A percentile compares a stretch with the other conserved stretches of the same genome.
Evolutionary conservation across 225 moss, liverwort and hornwort species (phyloP).

Genomic region (Physcomitrium patens): DNA sequence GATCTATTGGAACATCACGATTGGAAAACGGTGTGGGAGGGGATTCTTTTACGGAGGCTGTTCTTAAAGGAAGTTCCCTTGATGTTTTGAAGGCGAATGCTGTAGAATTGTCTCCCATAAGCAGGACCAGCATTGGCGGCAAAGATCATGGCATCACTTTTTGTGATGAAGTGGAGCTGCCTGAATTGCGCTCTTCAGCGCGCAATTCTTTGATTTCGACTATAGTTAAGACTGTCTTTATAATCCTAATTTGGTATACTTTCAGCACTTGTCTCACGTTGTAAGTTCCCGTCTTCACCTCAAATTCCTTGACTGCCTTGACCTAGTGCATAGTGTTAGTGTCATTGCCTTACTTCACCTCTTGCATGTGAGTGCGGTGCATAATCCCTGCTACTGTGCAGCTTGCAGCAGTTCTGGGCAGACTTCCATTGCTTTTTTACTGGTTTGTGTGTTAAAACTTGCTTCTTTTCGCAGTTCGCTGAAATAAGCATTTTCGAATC

Average conservation of each 20-base stretch:
- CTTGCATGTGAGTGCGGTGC: constrained; percentile 4
- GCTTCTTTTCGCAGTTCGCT: neutral
- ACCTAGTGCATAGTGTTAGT: neutral
- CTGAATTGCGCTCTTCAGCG: constrained; percentile 37
- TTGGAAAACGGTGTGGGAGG: constrained; percentile 58
- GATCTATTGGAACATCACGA: constrained; percentile 52
- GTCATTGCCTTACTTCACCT: constrained; percentile 24
- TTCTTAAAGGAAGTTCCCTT: constrained; percentile 55
- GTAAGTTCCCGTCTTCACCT: constrained; percentile 61
- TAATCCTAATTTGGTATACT: constrained; percentile 81
- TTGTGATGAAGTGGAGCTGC: constrained; percentile 36
- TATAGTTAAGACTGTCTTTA: constrained; percentile 68
- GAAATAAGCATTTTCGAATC: neutral
- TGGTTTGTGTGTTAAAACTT: constrained; percentile 12
- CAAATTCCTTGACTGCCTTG: constrained; percentile 13
- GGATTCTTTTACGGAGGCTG: constrained; percentile 32
- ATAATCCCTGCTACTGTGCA: constrained; percentile 6
- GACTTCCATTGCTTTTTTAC: neutral
- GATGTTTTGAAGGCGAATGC: constrained; percentile 59
- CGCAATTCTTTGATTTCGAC: constrained; percentile 44
- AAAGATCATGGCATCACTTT: constrained; percentile 48
- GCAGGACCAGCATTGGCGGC: constrained; percentile 44
- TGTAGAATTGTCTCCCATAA: constrained; percentile 56
- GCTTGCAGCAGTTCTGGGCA: constrained; percentile 7
- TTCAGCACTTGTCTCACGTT: constrained; percentile 86